Evolutionary conservation across 2,329 filamentous ascomycete genomes (phyloP), one percentile per base, ranked within the genome.

Genomic region (Fusarium sp.): DNA sequence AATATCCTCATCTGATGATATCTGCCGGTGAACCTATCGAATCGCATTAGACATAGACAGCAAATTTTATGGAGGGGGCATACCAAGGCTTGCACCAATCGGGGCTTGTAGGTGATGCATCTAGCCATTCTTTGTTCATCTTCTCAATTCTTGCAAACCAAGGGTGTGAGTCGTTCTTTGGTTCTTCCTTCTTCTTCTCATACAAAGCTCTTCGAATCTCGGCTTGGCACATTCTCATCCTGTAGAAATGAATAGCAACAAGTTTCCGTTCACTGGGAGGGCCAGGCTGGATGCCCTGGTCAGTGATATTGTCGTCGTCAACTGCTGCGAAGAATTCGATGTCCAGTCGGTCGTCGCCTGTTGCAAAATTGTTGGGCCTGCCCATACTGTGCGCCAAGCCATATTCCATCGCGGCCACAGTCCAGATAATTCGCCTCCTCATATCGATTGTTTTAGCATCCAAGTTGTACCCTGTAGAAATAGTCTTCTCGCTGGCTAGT

Each of bases 1-100:
- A 95, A 93, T 49, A 97, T 90, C 27, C 97, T 86, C 90, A 98
- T 95, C 50, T 93, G 94, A 79, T 98, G 94, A 80, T 93, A 94
- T 72, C 93, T 88, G 20, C 87, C 86, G 15, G 84, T 84, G 75
- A 92, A 91, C 89, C 90, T 91, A 56, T 52, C 20, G 29, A 35
- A 52, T n/a, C 6, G 39, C 70, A 69, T 69, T 54, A 74, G 75
- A 47, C 5, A 25, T 54, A 8, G 36, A 29, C 27, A 36, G 18
- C 7, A 35, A 35, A 17, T 33, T 13, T 27, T 22, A 20, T 8
- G 9, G n/a, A 27, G n/a, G 36, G 29, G 29, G 11, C 90, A 77
- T 85, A 95, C 94, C 94, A 97, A 75, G 90, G 87, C 80, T 92
- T 93, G 82, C 93, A 94, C 84, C 97, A 90, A 11, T 81, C 79